Conservation (phyloP, 1,284 basidiomycete species). For the Jaminaea rosea region DNA sequence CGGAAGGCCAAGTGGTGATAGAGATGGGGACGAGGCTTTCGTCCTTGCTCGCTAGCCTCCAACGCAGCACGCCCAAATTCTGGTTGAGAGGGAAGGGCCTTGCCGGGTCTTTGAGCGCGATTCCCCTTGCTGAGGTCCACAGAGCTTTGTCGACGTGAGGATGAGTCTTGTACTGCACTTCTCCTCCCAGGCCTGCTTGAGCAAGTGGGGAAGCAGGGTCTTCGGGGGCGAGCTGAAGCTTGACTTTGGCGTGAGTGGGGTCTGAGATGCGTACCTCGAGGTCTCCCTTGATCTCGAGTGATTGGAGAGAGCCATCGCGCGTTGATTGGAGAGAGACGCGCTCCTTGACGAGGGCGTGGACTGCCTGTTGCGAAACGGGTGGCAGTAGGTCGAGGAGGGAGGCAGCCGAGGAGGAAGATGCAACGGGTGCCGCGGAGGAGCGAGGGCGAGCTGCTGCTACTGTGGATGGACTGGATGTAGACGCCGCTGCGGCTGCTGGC, state of each 20-base stretch:
- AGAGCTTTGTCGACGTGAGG: conserved; percentile 84
- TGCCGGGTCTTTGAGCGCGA: conserved; percentile 74
- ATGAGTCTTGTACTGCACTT: conserved; percentile 85
- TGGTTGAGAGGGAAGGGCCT: conserved; percentile 81
- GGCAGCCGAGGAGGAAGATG: conserved; percentile 50
- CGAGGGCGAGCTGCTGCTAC: conserved; percentile 36
- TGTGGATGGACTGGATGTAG: conserved; percentile 50
- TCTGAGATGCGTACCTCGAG: conserved; percentile 82
- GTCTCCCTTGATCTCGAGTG: conserved; percentile 84
- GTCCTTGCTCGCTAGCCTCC: conserved; percentile 83
- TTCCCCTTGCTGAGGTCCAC: conserved; percentile 58
- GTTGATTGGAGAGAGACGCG: conserved; percentile 68
- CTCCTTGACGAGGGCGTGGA: conserved; percentile 80
- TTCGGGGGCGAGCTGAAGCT: conserved; percentile 57
- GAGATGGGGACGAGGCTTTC: conserved; percentile 82
- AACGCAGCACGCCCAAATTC: conserved; percentile 67
- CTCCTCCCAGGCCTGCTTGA: conserved; percentile 48
- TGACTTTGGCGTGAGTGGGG: conserved; percentile 64
- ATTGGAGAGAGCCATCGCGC: conserved; percentile 80
- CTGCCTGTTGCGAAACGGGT: conserved; percentile 65
- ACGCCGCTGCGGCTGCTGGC: conserved; percentile 48
- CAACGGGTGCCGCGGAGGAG: conserved; percentile 14
- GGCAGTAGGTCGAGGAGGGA: conserved; percentile 54
- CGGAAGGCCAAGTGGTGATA: conserved; percentile 92
- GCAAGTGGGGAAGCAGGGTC: not conserved